A percentile compares a stretch with the other conserved stretches of the same genome.
Conservation (phyloP, 768 basidiomycete species). For the Ramaria rubella region DNA sequence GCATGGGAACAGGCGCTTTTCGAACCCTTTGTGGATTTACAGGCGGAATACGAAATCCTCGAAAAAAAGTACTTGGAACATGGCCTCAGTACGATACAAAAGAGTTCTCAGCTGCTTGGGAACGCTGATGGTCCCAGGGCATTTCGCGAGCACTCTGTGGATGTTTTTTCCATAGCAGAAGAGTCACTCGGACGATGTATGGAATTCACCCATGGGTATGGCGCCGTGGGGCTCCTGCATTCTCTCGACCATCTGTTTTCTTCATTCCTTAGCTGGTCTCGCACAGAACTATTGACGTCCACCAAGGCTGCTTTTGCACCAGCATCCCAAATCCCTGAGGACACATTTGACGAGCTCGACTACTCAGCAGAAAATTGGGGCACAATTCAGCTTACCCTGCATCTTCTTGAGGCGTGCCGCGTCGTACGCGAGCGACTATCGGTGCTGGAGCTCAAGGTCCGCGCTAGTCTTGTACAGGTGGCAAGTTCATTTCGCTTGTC, state of each 20-base stretch:
- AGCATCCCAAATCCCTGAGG: slow-evolving; percentile 49
- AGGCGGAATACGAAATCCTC: slow-evolving; percentile 73
- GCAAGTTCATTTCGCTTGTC: slow-evolving; percentile 54
- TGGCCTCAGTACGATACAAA: slow-evolving; percentile 30
- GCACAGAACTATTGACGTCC: slow-evolving; percentile 33
- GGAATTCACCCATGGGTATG: slow-evolving; percentile 87
- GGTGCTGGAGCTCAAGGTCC: slow-evolving; percentile 66
- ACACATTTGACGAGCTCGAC: slow-evolving; percentile 46
- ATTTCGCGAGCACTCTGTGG: slow-evolving; percentile 67
- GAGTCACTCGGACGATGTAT: slow-evolving; percentile 71
- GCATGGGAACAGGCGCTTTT: slow-evolving; percentile 87
- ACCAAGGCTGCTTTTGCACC: slow-evolving; percentile 25
- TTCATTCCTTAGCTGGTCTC: slow-evolving; percentile 63
- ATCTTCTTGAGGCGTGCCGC: slow-evolving; percentile 76
- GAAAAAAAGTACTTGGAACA: slow-evolving; percentile 68
- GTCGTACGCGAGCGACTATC: slow-evolving; percentile 61
- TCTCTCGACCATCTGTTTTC: slow-evolving; percentile 68
- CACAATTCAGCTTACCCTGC: slow-evolving; percentile 73
- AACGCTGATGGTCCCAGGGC: slow-evolving; percentile 44
- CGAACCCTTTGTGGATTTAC: slow-evolving; percentile 90
- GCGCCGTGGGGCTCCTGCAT: slow-evolving; percentile 61
- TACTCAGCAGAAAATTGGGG: slow-evolving; percentile 89
- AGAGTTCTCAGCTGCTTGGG: slow-evolving; percentile 24
- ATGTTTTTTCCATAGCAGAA: slow-evolving; percentile 72
- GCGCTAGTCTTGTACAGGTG: slow-evolving; percentile 49